Percentiles rank a stretch among this genome's conserved stretches.
Evolutionary conservation across 108 stramenopile genomes (phyloP).

Genomic region (Aurantiochytrium sp.): DNA sequence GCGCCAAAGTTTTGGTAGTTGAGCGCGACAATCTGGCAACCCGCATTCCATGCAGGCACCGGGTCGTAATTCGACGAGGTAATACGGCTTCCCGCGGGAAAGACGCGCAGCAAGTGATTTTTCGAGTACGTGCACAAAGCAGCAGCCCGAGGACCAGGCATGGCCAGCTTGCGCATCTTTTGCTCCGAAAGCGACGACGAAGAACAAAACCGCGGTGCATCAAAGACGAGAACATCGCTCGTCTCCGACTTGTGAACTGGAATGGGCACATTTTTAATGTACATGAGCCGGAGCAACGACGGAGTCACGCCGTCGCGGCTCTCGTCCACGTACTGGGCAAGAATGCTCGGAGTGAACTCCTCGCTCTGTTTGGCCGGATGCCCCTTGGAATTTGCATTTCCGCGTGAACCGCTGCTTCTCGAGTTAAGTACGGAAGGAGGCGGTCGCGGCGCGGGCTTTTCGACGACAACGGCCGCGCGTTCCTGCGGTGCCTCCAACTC

Average conservation of each 20-base stretch:
- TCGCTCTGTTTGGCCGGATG: too few species aligned
- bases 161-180: neutral
- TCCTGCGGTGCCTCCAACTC: too few species aligned
- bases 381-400: too few species aligned
- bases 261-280: neutral
- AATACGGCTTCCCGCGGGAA: constrained; percentile 20
- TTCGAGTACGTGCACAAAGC: neutral
- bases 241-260: neutral
- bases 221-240: neutral
- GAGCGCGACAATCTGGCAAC: constrained; percentile 50
- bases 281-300: neutral
- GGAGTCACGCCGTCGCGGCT: neutral
- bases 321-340: neutral
- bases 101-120: neutral
- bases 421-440: too few species aligned
- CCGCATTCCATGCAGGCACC: constrained; percentile 32
- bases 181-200: neutral
- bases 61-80: constrained; percentile 46
- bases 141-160: neutral
- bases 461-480: too few species aligned
- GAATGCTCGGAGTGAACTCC: neutral
- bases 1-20: constrained; percentile 43
- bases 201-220: neutral
- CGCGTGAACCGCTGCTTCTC: too few species aligned
- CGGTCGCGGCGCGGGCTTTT: too few species aligned